phyloP scores from a whole-genome alignment of 805 yeast genomes.

The Yarrowia sp. region DNA sequence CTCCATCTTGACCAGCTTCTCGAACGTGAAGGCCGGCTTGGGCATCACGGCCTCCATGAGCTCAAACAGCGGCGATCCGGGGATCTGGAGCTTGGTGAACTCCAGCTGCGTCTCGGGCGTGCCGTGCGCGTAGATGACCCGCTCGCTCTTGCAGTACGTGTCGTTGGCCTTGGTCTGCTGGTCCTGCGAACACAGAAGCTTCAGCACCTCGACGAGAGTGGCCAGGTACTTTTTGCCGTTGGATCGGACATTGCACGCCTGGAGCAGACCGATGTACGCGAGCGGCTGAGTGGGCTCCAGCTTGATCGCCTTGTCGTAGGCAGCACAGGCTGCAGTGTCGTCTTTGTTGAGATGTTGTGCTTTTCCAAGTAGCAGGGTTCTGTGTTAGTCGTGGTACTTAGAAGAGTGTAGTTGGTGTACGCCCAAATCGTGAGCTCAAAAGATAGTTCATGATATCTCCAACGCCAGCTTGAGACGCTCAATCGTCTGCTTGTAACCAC shows the following conservation, averaged over 20 bases:
- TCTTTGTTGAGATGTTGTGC: conserved; percentile 48
- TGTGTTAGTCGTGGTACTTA: conserved; percentile 20
- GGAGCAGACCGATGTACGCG: conserved; percentile 80
- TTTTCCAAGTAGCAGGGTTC: conserved; percentile 59
- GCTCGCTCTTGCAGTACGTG: conserved; percentile 30
- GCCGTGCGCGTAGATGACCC: conserved; percentile 30
- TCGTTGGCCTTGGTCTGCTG: conserved; percentile 33
- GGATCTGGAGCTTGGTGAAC: conserved; percentile 33
- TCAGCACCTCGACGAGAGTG: conserved; percentile 30
- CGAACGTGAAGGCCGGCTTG: conserved; percentile 33
- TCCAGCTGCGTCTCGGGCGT: conserved; percentile 29
- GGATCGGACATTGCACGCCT: conserved; percentile 32
- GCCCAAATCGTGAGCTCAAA: too few relatives aligned
- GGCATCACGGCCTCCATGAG: conserved; percentile 37
- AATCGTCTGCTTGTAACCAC: too few relatives aligned
- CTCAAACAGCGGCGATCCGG: conserved; percentile 35
- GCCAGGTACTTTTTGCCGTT: conserved; percentile 32
- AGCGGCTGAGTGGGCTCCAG: conserved; percentile 46
- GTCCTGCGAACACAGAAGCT: conserved; percentile 31
- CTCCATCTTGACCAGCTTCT: conserved; percentile 32
- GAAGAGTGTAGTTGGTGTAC: too few relatives aligned
- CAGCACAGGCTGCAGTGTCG: conserved; percentile 48
- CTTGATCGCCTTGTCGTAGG: conserved; percentile 48
- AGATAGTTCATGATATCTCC: too few relatives aligned
- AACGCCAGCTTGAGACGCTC: too few relatives aligned